These are phyloP conservation scores for Cutaneotrichosporon daszewskae DNA, from an alignment of 1,284 basidiomycete species.

Conservation along the genomic window DNA sequence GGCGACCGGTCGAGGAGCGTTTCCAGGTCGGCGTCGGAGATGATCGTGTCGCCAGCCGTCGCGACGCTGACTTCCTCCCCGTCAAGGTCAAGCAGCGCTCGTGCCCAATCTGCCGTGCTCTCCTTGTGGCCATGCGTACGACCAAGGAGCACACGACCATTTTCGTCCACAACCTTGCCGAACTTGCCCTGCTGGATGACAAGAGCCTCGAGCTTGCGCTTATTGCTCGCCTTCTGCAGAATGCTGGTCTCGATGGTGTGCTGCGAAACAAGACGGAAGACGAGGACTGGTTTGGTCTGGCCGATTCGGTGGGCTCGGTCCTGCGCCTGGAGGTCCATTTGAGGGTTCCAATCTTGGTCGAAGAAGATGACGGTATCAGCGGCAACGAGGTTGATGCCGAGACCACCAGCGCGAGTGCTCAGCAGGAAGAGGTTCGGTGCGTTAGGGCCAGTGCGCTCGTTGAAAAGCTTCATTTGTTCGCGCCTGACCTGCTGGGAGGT, in stretches of 20 bases:
- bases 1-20: conserved; percentile 73
- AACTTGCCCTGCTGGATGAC: conserved; percentile 92
- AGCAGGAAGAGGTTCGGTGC: conserved; percentile 79
- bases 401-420: conserved; percentile 84
- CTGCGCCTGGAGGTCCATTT: conserved; percentile 94
- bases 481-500: conserved; percentile 73
- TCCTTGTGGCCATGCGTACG: conserved; percentile 42
- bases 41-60: conserved; percentile 65
- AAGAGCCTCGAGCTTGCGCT: conserved; percentile 80
- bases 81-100: conserved; percentile 72
- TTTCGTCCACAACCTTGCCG: conserved; percentile 52
- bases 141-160: conserved; percentile 54
- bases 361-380: conserved; percentile 95
- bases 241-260: conserved; percentile 90
- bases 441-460: conserved; percentile 62
- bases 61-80: conserved; percentile 87
- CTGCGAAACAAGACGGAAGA: conserved; percentile 78
- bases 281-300: conserved; percentile 78
- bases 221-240: conserved; percentile 80
- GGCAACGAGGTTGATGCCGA: conserved; percentile 86
- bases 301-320: conserved; percentile 94
- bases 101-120: conserved; percentile 72
- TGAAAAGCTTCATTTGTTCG: conserved; percentile 78
- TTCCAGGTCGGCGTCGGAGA: conserved; percentile 73
- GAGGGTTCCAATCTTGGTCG: conserved; percentile 92